Base-by-base conservation (phyloP, 257 asterid species). In the Salvia hispanica region DNA sequence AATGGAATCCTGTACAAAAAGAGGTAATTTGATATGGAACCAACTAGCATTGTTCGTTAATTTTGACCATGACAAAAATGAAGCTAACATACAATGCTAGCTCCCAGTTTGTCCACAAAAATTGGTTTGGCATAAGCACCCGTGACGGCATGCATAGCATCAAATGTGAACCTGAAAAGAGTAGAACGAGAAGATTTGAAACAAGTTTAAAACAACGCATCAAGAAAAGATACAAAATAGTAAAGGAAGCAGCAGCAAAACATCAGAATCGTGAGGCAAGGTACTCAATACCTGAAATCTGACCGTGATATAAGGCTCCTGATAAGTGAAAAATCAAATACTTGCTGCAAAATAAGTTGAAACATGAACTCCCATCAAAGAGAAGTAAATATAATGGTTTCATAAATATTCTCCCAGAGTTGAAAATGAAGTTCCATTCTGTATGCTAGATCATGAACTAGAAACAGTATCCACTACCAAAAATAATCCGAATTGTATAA, bases 131-230 rank as follows among this genome's bases (percentile, higher is more conserved):
- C 99, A 77, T 94, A 94, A 69, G 99, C 96, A 70, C 99, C 97
- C 16, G 99, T 87, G 44, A 94, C 97, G 53, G 99, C 99, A 79
- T 91, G 97, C 99, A 94, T 94, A 77, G 97, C 96, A 76, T 94
- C 97, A 83, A 88, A 88, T 50, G 77, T 77, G 81, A 91, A 86
- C 92, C 99, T 94, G 89, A 51, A 70, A 66, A 66, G 34, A 79
- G 62, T 64, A n/a, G 42, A 66, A 34, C 0, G 25, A 51, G 58
- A 9, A 37, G 50, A n/a, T n/a, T n/a, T n/a, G n/a, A n/a, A n/a
- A n/a, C n/a, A n/a, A n/a, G n/a, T n/a, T 10, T 18, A 44, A 15
- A 45, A n/a, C 28, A 28, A 25, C 55, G 50, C 57, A 69, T 62
- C 5, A 11, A 13, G 40, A 14, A 5, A 14, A 61, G 62, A 21